Percentiles rank a stretch among this genome's conserved stretches.
phyloP scores from a whole-genome alignment of 2,329 filamentous ascomycete species.

The Talaromyces sp. region DNA sequence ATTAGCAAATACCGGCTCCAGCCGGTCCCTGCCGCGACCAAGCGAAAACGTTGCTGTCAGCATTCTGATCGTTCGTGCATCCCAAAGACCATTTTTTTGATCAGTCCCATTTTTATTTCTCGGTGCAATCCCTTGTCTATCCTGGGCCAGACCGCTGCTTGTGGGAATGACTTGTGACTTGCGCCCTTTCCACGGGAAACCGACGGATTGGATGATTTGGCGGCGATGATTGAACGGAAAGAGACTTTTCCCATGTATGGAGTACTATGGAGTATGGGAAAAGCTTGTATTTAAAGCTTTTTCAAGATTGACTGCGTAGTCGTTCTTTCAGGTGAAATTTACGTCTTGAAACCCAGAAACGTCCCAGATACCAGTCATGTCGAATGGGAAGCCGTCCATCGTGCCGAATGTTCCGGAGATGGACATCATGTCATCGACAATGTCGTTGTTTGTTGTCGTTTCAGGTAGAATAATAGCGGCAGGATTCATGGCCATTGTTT shows the following conservation, averaged over 20 bases:
- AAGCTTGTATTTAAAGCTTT: neutral
- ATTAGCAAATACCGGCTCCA: constrained; percentile 6
- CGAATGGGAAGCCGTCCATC: constrained; percentile 46
- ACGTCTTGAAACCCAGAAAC: constrained; percentile 43
- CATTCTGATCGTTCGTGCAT: neutral
- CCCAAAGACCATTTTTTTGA: neutral
- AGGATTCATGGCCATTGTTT: constrained; percentile 34
- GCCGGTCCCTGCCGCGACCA: constrained; percentile 13
- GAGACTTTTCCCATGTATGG: neutral
- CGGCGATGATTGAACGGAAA: neutral
- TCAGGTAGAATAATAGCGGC: constrained; percentile 42
- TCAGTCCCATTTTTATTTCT: neutral
- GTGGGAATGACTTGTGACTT: neutral
- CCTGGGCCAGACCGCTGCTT: constrained; percentile 1
- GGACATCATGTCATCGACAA: constrained; percentile 48
- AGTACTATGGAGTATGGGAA: neutral
- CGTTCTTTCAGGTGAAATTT: constrained; percentile 26
- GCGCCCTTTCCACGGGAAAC: constrained; percentile 14
- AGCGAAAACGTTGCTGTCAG: neutral
- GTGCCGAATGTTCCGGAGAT: constrained; percentile 46
- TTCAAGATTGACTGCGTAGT: neutral
- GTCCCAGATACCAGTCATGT: constrained; percentile 48
- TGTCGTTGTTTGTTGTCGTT: constrained; percentile 45
- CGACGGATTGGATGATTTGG: neutral
- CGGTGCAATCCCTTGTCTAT: neutral